Conservation (phyloP, 768 basidiomycete species). For the Cystofilobasidium ferigula region DNA sequence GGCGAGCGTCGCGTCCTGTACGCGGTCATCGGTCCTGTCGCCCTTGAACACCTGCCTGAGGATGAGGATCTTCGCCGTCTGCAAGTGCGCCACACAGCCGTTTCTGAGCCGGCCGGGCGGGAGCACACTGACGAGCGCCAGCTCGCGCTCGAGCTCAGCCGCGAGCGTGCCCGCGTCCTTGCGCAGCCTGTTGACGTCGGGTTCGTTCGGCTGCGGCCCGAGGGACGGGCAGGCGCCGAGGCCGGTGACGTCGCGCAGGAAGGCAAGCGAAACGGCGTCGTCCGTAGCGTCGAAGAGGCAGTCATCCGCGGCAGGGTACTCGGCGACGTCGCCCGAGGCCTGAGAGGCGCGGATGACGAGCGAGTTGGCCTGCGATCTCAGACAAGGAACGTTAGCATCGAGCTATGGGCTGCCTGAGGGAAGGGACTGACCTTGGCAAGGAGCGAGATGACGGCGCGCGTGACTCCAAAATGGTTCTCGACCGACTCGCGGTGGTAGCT, state of each 20-base stretch:
- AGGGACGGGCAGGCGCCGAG: conserved; percentile 10
- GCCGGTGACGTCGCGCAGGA: conserved; percentile 28
- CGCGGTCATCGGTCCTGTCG: conserved; percentile 33
- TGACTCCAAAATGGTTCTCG: conserved; percentile 45
- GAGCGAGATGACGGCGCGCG: conserved; percentile 33
- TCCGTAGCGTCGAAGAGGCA: conserved; percentile 11
- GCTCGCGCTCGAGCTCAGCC: conserved; percentile 30
- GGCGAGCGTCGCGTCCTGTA: conserved; percentile 33
- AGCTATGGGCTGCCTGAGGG: conserved; percentile 1
- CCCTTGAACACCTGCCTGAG: conserved; percentile 38
- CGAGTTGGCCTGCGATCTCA: background rate
- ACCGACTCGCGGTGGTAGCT: conserved; percentile 41
- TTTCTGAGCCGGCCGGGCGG: background rate
- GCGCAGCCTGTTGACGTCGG: conserved; percentile 13
- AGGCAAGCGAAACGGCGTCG: conserved; percentile 22
- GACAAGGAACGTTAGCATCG: conserved; percentile 10
- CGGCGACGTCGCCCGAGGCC: conserved; percentile 15
- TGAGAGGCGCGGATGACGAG: conserved; percentile 22
- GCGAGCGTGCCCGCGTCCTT: conserved; percentile 30
- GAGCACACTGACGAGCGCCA: background rate
- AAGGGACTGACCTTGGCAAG: conserved; percentile 34
- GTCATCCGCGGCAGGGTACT: conserved; percentile 5
- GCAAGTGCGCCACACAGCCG: conserved; percentile 13
- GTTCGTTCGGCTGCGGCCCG: background rate
- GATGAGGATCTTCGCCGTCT: conserved; percentile 35